phyloP scores from a whole-genome alignment of 2,329 filamentous ascomycete genomes.

The Fusarium citri region DNA sequence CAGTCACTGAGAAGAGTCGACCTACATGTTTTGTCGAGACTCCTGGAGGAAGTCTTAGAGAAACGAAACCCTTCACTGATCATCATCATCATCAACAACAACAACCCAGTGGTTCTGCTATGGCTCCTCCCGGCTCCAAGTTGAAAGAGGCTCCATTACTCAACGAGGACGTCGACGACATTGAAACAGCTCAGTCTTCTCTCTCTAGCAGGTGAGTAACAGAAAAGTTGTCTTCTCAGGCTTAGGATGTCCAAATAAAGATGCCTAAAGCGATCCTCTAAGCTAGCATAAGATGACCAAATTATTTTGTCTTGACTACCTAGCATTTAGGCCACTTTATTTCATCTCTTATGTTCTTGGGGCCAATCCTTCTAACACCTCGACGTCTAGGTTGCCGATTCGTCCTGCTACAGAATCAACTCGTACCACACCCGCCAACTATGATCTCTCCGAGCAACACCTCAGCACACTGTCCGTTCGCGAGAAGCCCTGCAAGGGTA shows the following conservation, averaged over 20 bases:
- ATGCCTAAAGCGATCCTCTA: neutral
- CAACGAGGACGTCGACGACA: neutral
- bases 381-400: neutral
- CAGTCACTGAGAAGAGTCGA: conserved; percentile 18
- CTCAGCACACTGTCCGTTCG: conserved; percentile 21
- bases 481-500: conserved; percentile 38
- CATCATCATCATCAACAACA: neutral
- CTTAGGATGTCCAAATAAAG: neutral
- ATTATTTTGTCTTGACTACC: neutral
- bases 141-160: neutral
- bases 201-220: neutral
- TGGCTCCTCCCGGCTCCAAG: neutral
- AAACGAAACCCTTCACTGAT: conserved; percentile 11
- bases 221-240: neutral
- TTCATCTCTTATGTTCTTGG: neutral
- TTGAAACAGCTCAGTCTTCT: neutral
- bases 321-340: neutral
- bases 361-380: neutral
- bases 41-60: conserved; percentile 32
- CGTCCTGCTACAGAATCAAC: neutral
- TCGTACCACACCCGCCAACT: neutral
- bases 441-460: conserved; percentile 26
- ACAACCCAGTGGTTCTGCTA: neutral
- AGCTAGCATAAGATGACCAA: neutral
- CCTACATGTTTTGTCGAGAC: conserved; percentile 24